phyloP scores from a whole-genome alignment of 106 monocot genomes.

The Gastrodia elata region DNA sequence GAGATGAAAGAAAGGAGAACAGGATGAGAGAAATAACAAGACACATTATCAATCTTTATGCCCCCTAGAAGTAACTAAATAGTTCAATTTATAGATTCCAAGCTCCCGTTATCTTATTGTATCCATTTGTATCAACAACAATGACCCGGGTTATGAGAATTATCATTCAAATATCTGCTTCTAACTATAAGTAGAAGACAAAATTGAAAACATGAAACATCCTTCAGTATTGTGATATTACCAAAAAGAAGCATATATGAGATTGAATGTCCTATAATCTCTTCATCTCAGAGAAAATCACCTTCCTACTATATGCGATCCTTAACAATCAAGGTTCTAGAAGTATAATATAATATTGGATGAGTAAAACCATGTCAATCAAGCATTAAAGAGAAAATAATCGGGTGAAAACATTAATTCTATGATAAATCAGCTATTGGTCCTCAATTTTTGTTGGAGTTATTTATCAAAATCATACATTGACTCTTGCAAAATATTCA shows the following conservation, averaged over 20 bases:
- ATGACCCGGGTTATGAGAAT: too few species aligned
- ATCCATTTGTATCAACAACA: too few species aligned
- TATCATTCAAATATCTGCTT: too few species aligned
- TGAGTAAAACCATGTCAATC: background rate
- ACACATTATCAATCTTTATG: too few species aligned
- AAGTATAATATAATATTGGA: background rate
- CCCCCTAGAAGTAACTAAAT: too few species aligned
- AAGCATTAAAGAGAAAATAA: background rate
- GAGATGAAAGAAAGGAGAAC: too few species aligned
- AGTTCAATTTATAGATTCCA: too few species aligned
- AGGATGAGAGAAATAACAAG: too few species aligned
- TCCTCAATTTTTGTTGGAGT: too few species aligned
- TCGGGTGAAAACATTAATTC: background rate
- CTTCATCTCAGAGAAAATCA: background rate
- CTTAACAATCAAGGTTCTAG: background rate
- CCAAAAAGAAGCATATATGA: background rate
- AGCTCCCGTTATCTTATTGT: too few species aligned
- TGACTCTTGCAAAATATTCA: too few species aligned
- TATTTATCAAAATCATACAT: too few species aligned
- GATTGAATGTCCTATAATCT: background rate
- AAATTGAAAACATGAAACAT: background rate
- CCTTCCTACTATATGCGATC: background rate
- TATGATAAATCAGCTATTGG: background rate
- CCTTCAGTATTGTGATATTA: background rate
- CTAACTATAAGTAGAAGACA: background rate